Conservation (phyloP, 306 rosid species). For the Begonia fuchsioides region DNA sequence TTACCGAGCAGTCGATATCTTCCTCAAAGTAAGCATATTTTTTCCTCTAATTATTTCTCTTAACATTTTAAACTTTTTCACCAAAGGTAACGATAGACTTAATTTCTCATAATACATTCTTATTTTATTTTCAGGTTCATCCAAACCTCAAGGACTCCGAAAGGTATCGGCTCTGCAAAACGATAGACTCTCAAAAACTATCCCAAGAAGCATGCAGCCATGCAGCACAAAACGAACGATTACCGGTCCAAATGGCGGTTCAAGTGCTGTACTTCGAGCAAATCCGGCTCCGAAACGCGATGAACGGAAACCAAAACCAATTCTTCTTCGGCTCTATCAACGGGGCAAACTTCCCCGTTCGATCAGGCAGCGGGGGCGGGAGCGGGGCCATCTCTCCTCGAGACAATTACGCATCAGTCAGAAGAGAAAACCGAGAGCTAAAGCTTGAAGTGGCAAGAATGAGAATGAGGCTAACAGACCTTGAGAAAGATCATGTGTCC, state of each 20-base stretch:
- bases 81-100: too few relatives aligned
- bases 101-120: too few relatives aligned
- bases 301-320: constrained; percentile 82
- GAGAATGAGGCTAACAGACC: constrained; percentile 95
- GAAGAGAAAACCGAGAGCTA: constrained; percentile 91
- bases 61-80: too few relatives aligned
- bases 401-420: constrained; percentile 91
- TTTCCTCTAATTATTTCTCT: constrained; percentile 1
- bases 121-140: constrained; percentile 55
- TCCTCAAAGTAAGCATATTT: constrained; percentile 58
- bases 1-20: constrained; percentile 83
- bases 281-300: constrained; percentile 76
- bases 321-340: constrained; percentile 59
- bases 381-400: constrained; percentile 96
- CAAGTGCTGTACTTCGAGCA: constrained; percentile 97
- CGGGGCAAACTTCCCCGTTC: constrained; percentile 63
- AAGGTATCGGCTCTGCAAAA: constrained; percentile 72
- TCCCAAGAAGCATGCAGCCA: constrained; percentile 97
- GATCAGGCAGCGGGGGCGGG: constrained; percentile 97
- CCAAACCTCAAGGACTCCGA: constrained; percentile 90
- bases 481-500: constrained; percentile 85
- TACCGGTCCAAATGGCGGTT: constrained; percentile 91
- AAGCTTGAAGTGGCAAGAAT: constrained; percentile 96
- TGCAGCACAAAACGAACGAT: constrained; percentile 91
- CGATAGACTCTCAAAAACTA: constrained; percentile 79